A percentile compares a stretch with the other conserved stretches of the same genome.
Evolutionary conservation across 176 grass and related monocot species (phyloP).

Genomic region (Oryza meyeriana): DNA sequence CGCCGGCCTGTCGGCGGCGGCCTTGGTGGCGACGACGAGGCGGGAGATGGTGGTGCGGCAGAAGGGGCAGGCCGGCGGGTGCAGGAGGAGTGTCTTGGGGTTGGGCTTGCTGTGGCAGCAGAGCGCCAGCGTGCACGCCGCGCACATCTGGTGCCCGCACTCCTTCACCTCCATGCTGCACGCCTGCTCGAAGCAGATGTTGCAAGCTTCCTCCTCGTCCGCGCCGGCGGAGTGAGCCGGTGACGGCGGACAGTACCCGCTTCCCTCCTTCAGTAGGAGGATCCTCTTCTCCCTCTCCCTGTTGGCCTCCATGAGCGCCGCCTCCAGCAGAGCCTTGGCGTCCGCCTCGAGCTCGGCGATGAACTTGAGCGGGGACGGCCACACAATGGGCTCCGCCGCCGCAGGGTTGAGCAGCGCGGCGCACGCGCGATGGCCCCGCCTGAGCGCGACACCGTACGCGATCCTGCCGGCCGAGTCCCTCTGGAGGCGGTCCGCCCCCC

Average conservation of each 20-base stretch:
- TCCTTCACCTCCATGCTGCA: conserved; percentile 85
- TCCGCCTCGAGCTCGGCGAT: conserved; percentile 72
- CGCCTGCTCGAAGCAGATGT: conserved; percentile 92
- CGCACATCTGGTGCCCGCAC: conserved; percentile 96
- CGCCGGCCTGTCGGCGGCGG: conserved; percentile 11
- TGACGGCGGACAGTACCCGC: conserved; percentile 34
- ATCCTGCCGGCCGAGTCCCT: conserved; percentile 59
- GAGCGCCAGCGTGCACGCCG: conserved; percentile 79
- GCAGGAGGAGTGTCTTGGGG: conserved; percentile 37
- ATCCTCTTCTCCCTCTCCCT: conserved; percentile 62
- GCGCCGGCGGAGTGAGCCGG: neutral
- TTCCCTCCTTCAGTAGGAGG: conserved; percentile 29
- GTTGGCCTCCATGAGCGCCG: conserved; percentile 63
- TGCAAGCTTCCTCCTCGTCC: conserved; percentile 50
- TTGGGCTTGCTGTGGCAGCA: conserved; percentile 95
- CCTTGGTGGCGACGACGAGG: conserved; percentile 53
- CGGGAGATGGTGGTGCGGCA: conserved; percentile 82
- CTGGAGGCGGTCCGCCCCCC: conserved; percentile 54
- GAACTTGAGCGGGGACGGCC: conserved; percentile 86
- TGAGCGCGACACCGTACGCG: conserved; percentile 56
- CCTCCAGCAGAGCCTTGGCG: conserved; percentile 65
- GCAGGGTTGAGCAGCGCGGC: conserved; percentile 60
- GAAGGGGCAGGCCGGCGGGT: conserved; percentile 77
- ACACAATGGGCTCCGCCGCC: conserved; percentile 66
- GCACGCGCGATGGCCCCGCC: conserved; percentile 53